Conservation (phyloP, 441 rosid species). For the Rhodomyrtus psidioides region DNA sequence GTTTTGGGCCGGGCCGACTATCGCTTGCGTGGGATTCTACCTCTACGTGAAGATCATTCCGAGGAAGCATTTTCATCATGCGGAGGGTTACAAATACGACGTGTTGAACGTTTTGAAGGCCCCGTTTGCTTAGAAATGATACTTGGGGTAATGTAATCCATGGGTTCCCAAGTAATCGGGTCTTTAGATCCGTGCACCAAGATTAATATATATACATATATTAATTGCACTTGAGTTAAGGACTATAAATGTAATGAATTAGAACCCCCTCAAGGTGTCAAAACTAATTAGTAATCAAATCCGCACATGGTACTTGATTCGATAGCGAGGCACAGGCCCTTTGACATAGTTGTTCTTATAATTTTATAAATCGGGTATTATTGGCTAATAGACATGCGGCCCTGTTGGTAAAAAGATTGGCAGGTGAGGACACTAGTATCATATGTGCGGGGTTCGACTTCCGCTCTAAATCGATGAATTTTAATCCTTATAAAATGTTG, state of each 20-base stretch:
- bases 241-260: neutral
- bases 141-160: neutral
- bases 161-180: neutral
- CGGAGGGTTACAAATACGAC: neutral
- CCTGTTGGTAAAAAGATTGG: no score
- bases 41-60: conserved; percentile 30
- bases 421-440: no score
- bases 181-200: neutral
- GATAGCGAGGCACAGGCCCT: neutral
- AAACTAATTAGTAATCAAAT: no score
- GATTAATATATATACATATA: neutral
- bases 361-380: neutral
- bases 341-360: neutral
- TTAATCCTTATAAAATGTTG: neutral
- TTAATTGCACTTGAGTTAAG: neutral
- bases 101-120: neutral
- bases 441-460: no score
- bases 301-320: neutral
- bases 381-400: neutral
- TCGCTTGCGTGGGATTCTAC: conserved; percentile 24
- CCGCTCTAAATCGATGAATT: neutral
- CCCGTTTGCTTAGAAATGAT: neutral
- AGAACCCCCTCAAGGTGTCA: neutral
- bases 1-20: conserved; percentile 40
- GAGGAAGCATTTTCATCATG: conserved; percentile 3